Conservation (phyloP, 2,329 filamentous ascomycete species). For the Mycosphaerella arachidis region DNA sequence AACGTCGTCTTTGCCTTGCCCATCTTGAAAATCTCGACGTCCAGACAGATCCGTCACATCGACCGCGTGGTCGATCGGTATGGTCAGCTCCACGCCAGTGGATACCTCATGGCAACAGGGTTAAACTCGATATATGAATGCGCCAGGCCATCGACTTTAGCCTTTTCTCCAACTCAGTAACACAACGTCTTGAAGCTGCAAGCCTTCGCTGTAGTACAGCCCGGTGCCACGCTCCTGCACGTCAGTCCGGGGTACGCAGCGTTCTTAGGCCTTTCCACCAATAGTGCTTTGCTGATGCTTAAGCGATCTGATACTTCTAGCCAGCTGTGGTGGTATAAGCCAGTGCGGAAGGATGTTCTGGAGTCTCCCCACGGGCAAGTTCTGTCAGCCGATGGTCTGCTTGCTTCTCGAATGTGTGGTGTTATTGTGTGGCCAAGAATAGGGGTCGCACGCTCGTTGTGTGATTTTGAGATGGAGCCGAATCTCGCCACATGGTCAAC, state of each 20-base stretch:
- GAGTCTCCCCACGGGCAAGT: not conserved
- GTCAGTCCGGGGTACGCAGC: slow-evolving; percentile 1
- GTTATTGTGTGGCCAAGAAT: not conserved
- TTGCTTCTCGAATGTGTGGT: not conserved
- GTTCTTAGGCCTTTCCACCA: not conserved
- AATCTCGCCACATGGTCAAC: not conserved
- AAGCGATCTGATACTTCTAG: not conserved
- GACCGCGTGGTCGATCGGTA: not conserved
- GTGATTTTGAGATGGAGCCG: not conserved
- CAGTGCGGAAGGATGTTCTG: not conserved
- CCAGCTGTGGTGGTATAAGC: not conserved
- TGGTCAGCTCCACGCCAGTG: not conserved
- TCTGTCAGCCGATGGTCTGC: not conserved
- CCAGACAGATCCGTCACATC: not conserved
- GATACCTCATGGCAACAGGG: not conserved
- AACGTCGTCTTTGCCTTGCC: slow-evolving; percentile 16
- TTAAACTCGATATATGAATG: not conserved
- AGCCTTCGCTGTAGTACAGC: slow-evolving; percentile 2
- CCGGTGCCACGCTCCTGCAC: slow-evolving; percentile 3
- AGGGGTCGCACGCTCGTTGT: not conserved
- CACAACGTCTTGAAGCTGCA: not conserved
- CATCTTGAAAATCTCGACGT: slow-evolving; percentile 7
- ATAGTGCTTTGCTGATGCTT: not conserved
- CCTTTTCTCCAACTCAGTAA: not conserved
- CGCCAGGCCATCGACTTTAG: not conserved